Percentiles rank a stretch among this genome's conserved stretches.
These are phyloP conservation scores for Hypoxylon sp. DNA, from an alignment of 2,329 filamentous ascomycete species.

Conservation along the genomic window DNA sequence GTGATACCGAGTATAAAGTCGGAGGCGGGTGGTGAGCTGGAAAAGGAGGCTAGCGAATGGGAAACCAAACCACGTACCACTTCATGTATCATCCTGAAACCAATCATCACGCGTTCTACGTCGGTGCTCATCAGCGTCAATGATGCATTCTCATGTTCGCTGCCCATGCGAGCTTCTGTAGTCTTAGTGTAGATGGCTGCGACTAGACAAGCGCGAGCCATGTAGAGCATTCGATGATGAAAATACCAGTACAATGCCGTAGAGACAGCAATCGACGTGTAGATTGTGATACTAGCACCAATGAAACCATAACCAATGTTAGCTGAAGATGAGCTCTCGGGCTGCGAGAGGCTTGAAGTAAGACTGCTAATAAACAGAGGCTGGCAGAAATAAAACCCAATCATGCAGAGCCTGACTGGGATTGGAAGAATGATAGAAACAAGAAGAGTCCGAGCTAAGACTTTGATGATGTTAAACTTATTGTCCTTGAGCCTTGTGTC, in stretches of 20 bases:
- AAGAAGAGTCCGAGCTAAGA: conserved; percentile 13
- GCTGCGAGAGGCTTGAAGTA: conserved; percentile 50
- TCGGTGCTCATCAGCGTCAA: conserved; percentile 64
- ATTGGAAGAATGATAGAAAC: conserved; percentile 33
- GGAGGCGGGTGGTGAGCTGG: neutral
- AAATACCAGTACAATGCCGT: conserved; percentile 58
- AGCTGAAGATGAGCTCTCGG: conserved; percentile 30
- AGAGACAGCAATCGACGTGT: conserved; percentile 57
- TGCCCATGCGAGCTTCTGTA: conserved; percentile 39
- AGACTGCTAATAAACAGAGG: conserved; percentile 52
- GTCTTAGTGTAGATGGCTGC: conserved; percentile 54
- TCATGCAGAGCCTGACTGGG: conserved; percentile 47
- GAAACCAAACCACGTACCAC: conserved; percentile 36
- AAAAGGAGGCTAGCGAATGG: neutral
- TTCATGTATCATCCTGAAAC: conserved; percentile 56
- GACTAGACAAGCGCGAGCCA: conserved; percentile 51
- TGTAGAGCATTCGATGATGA: conserved; percentile 52
- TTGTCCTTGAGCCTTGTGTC: conserved; percentile 1
- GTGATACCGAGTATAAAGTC: neutral
- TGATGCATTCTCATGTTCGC: conserved; percentile 56
- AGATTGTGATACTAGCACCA: conserved; percentile 57
- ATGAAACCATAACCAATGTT: conserved; percentile 59
- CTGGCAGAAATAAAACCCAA: conserved; percentile 53
- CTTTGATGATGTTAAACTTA: conserved; percentile 19
- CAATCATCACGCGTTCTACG: conserved; percentile 58